phyloP scores from a whole-genome alignment of 2,329 filamentous ascomycete genomes.

The Ophioceras dolichostomum region DNA sequence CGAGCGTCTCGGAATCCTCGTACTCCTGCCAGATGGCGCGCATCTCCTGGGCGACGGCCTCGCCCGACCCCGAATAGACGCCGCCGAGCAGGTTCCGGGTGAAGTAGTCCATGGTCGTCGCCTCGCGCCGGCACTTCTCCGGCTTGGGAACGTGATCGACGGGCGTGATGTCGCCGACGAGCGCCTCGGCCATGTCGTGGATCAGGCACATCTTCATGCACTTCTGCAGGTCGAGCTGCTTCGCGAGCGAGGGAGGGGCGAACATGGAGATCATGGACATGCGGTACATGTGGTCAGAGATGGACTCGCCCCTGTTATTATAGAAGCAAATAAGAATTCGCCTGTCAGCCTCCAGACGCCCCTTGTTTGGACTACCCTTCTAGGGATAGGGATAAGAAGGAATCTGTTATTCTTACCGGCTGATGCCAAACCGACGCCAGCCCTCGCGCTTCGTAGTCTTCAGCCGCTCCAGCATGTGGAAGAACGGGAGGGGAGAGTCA shows the following conservation, averaged over 20 bases:
- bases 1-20: conserved; percentile 72
- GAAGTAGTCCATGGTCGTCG: conserved; percentile 85
- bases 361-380: too few relatives aligned
- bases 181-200: conserved; percentile 92
- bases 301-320: conserved; percentile 62
- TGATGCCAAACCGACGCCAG: conserved; percentile 80
- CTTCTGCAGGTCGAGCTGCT: conserved; percentile 61
- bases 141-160: conserved; percentile 73
- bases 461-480: conserved; percentile 84
- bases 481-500: conserved; percentile 73
- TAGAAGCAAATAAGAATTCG: too few relatives aligned
- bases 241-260: conserved; percentile 61
- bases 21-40: conserved; percentile 87
- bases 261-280: conserved; percentile 96
- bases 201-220: conserved; percentile 94
- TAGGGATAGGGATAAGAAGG: too few relatives aligned
- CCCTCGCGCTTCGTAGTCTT: conserved; percentile 96
- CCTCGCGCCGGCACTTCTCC: conserved; percentile 83
- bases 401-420: conserved; percentile 25
- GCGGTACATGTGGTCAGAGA: conserved; percentile 98
- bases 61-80: conserved; percentile 45
- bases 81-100: conserved; percentile 58
- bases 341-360: too few relatives aligned
- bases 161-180: conserved; percentile 95
- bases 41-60: conserved; percentile 52